Conservation (phyloP, 2,329 filamentous ascomycete species). For the Acephala macrosclerotiorum region DNA sequence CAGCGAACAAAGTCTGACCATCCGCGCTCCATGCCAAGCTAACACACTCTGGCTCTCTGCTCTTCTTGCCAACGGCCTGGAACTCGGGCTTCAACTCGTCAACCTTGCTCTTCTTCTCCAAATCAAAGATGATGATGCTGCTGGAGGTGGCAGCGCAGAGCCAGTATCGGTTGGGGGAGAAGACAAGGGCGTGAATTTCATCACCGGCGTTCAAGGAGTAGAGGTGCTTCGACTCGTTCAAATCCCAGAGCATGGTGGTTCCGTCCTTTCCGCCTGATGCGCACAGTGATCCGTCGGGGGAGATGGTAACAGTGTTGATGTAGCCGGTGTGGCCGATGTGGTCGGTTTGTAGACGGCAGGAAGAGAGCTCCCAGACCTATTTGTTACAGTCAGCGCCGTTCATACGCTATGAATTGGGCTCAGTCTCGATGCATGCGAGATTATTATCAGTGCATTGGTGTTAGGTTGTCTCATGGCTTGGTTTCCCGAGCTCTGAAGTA, state of each 20-base stretch:
- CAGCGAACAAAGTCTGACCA: constrained; percentile 98
- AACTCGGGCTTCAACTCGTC: constrained; percentile 99
- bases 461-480: constrained; percentile 96
- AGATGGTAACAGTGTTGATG: constrained; percentile 99
- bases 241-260: constrained; percentile 99
- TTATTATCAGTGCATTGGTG: constrained; percentile 83
- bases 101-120: constrained; percentile 99
- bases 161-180: constrained; percentile 99
- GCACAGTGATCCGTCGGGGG: constrained; percentile 97
- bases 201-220: constrained; percentile 99
- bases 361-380: constrained; percentile 98
- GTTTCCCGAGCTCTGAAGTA: constrained; percentile 95
- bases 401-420: constrained; percentile 18
- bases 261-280: constrained; percentile 99
- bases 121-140: constrained; percentile 99
- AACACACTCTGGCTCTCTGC: constrained; percentile 97
- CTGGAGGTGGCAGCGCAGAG: constrained; percentile 96
- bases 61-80: constrained; percentile 97
- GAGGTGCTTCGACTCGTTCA: constrained; percentile 99
- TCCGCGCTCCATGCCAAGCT: constrained; percentile 97
- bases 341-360: constrained; percentile 99
- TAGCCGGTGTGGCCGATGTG: constrained; percentile 99
- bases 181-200: constrained; percentile 99
- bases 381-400: constrained; percentile 31
- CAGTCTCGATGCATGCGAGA: constrained; percentile 33